A percentile compares a stretch with the other conserved stretches of the same genome.
Conservation (phyloP, 2,329 filamentous ascomycete genomes). For the Xylariaceae sp. region DNA sequence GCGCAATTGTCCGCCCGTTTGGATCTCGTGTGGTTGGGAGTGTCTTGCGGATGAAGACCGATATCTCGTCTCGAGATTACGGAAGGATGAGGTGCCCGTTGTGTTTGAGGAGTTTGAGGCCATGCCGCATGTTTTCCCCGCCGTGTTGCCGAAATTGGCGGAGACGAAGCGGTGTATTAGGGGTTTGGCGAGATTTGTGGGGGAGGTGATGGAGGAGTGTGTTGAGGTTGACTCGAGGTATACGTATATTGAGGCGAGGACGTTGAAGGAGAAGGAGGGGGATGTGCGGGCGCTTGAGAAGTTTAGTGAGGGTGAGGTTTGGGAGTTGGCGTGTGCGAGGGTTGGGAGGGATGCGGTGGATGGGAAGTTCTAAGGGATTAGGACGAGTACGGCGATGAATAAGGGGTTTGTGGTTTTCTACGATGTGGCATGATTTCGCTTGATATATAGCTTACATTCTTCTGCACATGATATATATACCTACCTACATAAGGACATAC, state of each 20-base stretch:
- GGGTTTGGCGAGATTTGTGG: conserved; percentile 54
- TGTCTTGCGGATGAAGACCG: conserved; percentile 62
- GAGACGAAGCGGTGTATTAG: conserved; percentile 48
- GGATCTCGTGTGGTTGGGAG: conserved; percentile 65
- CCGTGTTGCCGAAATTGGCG: conserved; percentile 44
- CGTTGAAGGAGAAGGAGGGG: conserved; percentile 44
- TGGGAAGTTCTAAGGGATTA: conserved; percentile 19
- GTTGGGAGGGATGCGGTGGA: conserved; percentile 22
- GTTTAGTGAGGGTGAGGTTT: conserved; percentile 41
- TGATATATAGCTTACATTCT: not conserved
- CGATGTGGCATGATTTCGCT: too few relatives aligned
- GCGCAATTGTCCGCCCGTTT: conserved; percentile 60
- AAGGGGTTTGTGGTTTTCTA: too few relatives aligned
- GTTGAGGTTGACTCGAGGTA: conserved; percentile 37
- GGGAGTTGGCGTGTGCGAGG: conserved; percentile 34
- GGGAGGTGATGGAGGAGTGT: conserved; percentile 34
- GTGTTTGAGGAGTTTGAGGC: conserved; percentile 69
- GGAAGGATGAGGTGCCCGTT: conserved; percentile 53
- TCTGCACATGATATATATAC: not conserved
- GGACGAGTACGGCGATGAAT: not conserved
- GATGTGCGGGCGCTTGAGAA: conserved; percentile 40
- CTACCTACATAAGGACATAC: not conserved
- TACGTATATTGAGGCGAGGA: conserved; percentile 45
- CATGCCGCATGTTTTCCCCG: conserved; percentile 68
- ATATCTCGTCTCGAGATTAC: conserved; percentile 53